Conservation (phyloP, 164 flowering plant species). For the Houttuynia cordata region DNA sequence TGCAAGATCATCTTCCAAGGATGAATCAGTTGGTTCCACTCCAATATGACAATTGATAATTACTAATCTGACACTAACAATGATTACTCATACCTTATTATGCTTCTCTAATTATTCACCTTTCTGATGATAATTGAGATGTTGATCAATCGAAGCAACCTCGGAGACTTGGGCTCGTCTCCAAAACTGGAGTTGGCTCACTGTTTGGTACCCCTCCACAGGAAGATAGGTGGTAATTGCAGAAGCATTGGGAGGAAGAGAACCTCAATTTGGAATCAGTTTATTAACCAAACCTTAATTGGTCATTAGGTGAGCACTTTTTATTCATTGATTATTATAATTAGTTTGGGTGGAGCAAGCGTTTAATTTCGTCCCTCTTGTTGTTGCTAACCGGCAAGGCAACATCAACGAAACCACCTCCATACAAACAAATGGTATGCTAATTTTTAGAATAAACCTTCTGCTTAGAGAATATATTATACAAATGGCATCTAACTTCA, state of each 20-base stretch:
- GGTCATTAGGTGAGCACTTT: constrained; percentile 4
- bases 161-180: not conserved
- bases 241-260: constrained; percentile 18
- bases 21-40: too few relatives aligned
- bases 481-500: too few relatives aligned
- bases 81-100: too few relatives aligned
- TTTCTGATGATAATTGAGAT: too few relatives aligned
- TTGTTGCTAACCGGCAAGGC: constrained; percentile 31
- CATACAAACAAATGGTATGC: not conserved
- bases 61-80: too few relatives aligned
- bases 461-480: too few relatives aligned
- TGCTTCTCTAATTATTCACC: not conserved
- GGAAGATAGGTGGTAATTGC: constrained; percentile 19
- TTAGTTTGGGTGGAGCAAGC: constrained; percentile 27
- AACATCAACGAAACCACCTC: constrained; percentile 23
- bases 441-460: not conserved
- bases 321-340: constrained; percentile 5
- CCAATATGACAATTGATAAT: too few relatives aligned
- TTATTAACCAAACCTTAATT: constrained; percentile 3
- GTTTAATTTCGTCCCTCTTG: constrained; percentile 25
- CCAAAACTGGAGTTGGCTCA: not conserved
- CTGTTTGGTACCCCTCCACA: not conserved
- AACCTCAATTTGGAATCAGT: constrained; percentile 1
- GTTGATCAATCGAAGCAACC: not conserved
- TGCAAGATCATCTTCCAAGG: too few relatives aligned